These are phyloP conservation scores for Rhizodiscina lignyota DNA, from an alignment of 495 filamentous ascomycete species.

Conservation along the genomic window DNA sequence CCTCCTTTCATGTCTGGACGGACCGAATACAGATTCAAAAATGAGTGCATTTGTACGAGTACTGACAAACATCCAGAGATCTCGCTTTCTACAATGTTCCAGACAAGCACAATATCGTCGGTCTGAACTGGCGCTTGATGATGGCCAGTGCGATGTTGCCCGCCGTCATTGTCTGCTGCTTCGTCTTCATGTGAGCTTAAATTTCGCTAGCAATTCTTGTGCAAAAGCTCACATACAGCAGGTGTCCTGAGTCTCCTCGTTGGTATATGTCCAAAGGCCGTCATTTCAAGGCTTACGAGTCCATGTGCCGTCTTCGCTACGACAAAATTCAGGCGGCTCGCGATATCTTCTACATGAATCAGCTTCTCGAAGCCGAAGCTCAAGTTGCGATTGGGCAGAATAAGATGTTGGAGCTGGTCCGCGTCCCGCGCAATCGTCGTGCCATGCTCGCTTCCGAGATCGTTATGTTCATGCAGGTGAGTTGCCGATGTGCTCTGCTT, in stretches of 20 bases:
- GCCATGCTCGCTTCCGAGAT: constrained; percentile 58
- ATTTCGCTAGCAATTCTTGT: no score
- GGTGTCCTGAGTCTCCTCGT: constrained; percentile 62
- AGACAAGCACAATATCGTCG: constrained; percentile 34
- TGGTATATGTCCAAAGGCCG: constrained; percentile 64
- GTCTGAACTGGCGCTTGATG: constrained; percentile 73
- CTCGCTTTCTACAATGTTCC: constrained; percentile 53
- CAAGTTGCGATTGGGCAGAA: constrained; percentile 41
- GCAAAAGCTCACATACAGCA: no score
- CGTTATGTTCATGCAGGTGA: constrained; percentile 75
- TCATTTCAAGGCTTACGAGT: constrained; percentile 45
- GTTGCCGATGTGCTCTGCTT: constrained; percentile 12
- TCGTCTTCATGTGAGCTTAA: constrained; percentile 55
- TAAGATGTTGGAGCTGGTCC: constrained; percentile 52
- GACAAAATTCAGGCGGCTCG: constrained; percentile 63
- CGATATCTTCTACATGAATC: constrained; percentile 70
- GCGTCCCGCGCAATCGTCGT: constrained; percentile 61
- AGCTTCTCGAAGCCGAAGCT: constrained; percentile 50
- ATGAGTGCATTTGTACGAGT: no score
- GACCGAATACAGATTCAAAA: no score
- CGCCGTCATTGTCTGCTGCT: constrained; percentile 48
- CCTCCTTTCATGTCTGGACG: no score
- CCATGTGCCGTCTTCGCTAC: constrained; percentile 48
- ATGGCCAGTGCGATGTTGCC: constrained; percentile 65
- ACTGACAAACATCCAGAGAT: no score